Conservation (phyloP, 75 land plant species). For the Pinus albicaulis region DNA sequence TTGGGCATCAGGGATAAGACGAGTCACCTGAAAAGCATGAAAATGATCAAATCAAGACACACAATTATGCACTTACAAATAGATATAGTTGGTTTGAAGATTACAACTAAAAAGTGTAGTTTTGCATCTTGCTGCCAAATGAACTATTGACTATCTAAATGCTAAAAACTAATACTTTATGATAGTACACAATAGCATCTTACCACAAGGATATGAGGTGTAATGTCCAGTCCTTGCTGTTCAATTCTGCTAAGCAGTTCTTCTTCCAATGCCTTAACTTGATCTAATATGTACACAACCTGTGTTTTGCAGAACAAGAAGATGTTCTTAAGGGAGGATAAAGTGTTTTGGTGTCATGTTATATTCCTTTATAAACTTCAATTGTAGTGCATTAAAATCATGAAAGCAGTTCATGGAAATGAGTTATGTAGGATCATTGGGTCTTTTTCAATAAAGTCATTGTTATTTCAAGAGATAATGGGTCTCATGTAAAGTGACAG, state of each 20-base stretch:
- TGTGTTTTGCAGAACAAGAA: slow-evolving; percentile 12
- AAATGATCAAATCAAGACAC: neutral
- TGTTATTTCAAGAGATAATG: neutral
- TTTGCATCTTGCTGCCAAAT: neutral
- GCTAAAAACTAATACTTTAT: neutral
- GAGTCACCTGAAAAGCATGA: slow-evolving; percentile 41
- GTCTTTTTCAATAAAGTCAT: neutral
- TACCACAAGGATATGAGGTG: slow-evolving; percentile 62
- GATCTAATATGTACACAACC: slow-evolving; percentile 79
- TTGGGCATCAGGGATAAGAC: slow-evolving; percentile 60
- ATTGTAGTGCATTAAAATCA: neutral
- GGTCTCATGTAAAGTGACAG: neutral
- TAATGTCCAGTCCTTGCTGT: slow-evolving; percentile 60
- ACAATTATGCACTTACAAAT: neutral
- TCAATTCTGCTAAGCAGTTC: slow-evolving; percentile 56
- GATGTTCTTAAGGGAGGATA: neutral
- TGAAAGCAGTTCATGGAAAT: neutral
- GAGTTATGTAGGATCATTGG: neutral
- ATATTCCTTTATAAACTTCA: neutral
- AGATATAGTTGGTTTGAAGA: neutral
- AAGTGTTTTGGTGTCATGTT: neutral
- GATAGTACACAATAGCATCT: slow-evolving; percentile 1
- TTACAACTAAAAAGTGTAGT: neutral
- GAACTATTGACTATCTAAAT: neutral
- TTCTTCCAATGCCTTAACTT: slow-evolving; percentile 64